A percentile compares a stretch with the other conserved stretches of the same genome.
phyloP scores from a whole-genome alignment of 768 basidiomycete genomes.

The Psilocybe azurescens region DNA sequence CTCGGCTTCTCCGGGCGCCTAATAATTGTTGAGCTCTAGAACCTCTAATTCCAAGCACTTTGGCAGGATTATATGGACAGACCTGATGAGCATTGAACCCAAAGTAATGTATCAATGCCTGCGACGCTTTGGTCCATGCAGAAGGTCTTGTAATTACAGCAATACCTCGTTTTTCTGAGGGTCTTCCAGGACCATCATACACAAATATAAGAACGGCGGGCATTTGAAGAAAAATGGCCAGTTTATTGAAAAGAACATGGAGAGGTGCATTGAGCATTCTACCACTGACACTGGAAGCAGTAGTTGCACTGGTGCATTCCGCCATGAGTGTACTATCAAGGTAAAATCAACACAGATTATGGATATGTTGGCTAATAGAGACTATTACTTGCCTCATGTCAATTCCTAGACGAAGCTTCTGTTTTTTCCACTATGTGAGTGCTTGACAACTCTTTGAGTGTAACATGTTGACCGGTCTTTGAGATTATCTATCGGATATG shows the following conservation, averaged over 20 bases:
- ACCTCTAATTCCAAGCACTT: no score
- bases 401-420: neutral
- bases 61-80: neutral
- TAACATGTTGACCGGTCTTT: neutral
- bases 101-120: constrained; percentile 8
- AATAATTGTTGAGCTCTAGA: no score
- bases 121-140: constrained; percentile 4
- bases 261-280: constrained; percentile 8
- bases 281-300: neutral
- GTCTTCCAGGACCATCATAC: constrained; percentile 17
- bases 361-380: no score
- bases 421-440: no score
- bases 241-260: constrained; percentile 10
- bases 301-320: constrained; percentile 11
- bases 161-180: constrained; percentile 11
- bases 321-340: constrained; percentile 6
- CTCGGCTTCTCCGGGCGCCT: constrained; percentile 28
- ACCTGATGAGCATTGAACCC: constrained; percentile 16
- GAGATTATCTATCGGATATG: neutral
- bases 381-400: neutral
- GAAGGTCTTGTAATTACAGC: neutral
- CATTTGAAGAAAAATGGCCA: neutral
- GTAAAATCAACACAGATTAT: no score
- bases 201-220: constrained; percentile 16
- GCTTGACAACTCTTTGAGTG: no score